Evolutionary conservation across 495 filamentous ascomycete species (phyloP).

Genomic region (Articulospora tetracladia): DNA sequence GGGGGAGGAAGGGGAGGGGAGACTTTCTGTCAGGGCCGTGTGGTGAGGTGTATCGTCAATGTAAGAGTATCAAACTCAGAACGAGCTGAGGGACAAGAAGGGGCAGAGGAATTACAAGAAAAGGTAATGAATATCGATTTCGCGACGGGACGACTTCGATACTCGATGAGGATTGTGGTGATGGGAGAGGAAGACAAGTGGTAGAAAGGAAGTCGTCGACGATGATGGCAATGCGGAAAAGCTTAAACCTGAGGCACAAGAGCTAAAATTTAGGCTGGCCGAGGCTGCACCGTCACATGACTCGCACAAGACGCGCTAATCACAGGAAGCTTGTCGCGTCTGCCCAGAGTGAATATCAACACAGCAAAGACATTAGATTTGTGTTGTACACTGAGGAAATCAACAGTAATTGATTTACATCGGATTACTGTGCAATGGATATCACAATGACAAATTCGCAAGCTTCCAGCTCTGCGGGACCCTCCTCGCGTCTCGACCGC

Average conservation of each 20-base stretch:
- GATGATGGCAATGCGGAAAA: neutral
- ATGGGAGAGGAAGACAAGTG: neutral
- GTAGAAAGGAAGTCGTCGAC: neutral
- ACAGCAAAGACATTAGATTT: too few species aligned
- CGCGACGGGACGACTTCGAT: too few species aligned
- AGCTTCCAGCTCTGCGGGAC: slow-evolving; percentile 8
- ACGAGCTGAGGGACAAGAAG: neutral
- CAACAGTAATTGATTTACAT: neutral
- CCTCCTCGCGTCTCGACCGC: slow-evolving; percentile 54
- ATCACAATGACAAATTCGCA: slow-evolving; percentile 10
- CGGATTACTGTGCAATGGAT: neutral
- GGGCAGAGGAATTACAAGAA: neutral
- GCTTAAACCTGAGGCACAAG: too few species aligned
- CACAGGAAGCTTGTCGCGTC: too few species aligned
- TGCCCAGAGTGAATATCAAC: too few species aligned
- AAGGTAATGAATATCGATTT: neutral
- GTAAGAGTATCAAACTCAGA: neutral
- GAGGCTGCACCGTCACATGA: too few species aligned
- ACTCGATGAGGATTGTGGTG: neutral
- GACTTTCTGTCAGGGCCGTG: neutral
- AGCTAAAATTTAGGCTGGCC: too few species aligned
- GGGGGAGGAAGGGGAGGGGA: slow-evolving; percentile 5
- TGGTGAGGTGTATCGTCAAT: neutral
- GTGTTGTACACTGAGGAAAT: too few species aligned
- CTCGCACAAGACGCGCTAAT: too few species aligned